phyloP scores from a whole-genome alignment of 2,329 filamentous ascomycete genomes.

The Colletotrichum noveboracense region DNA sequence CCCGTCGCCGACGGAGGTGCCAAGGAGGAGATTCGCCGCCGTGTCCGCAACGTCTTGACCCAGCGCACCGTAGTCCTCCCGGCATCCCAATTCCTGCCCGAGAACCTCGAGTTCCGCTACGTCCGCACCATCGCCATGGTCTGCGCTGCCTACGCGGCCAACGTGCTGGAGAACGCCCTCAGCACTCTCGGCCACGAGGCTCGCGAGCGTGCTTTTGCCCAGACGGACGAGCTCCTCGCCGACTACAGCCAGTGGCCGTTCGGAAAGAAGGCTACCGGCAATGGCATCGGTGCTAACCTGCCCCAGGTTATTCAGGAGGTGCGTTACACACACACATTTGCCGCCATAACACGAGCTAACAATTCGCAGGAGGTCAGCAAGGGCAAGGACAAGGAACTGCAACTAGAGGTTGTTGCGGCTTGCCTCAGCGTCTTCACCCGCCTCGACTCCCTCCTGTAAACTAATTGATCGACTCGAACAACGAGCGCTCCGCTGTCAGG shows the following conservation, averaged over 20 bases:
- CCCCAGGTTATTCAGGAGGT: constrained; percentile 84
- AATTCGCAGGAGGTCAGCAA: constrained; percentile 74
- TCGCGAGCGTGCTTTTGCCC: constrained; percentile 90
- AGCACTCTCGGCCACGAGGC: constrained; percentile 93
- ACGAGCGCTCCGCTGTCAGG: background rate
- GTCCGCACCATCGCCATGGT: constrained; percentile 94
- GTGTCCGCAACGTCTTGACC: constrained; percentile 90
- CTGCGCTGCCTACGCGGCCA: constrained; percentile 96
- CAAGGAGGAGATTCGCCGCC: constrained; percentile 94
- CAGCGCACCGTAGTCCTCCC: constrained; percentile 93
- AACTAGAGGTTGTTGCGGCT: constrained; percentile 95
- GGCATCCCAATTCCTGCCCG: constrained; percentile 86
- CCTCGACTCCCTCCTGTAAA: constrained; percentile 90
- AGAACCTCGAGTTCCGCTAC: constrained; percentile 93
- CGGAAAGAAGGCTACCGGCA: constrained; percentile 77
- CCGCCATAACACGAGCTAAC: constrained; percentile 19
- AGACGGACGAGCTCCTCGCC: constrained; percentile 93
- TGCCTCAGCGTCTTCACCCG: constrained; percentile 97
- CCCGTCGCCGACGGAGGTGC: constrained; percentile 95
- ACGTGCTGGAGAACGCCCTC: constrained; percentile 97
- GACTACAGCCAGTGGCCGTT: constrained; percentile 99
- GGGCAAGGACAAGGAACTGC: constrained; percentile 91
- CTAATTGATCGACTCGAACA: constrained; percentile 7
- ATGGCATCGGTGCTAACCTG: constrained; percentile 91
- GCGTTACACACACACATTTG: constrained; percentile 22